phyloP scores from a whole-genome alignment of 192 early-diverging fungal genomes.

The Cetraspora pellucida region DNA sequence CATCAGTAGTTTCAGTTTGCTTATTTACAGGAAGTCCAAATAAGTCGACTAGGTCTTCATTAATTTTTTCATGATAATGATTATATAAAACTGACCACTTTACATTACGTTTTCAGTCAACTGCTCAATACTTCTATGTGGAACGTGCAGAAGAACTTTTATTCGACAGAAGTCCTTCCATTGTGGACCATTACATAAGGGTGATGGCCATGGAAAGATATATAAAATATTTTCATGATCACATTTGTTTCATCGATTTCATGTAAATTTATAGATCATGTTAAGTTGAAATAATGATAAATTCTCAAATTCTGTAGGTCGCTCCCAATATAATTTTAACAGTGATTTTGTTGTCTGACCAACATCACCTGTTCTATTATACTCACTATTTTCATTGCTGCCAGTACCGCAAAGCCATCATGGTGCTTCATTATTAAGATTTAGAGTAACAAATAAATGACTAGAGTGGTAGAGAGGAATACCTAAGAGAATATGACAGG shows the following conservation, averaged over 20 bases:
- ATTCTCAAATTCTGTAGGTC: background rate
- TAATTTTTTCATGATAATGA: background rate
- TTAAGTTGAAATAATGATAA: no score
- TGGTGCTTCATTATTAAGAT: background rate
- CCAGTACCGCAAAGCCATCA: background rate
- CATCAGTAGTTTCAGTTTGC: background rate
- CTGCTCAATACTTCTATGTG: background rate
- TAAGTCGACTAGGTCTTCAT: background rate
- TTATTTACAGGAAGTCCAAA: background rate
- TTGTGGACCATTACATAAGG: background rate
- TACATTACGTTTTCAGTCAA: no score
- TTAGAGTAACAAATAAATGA: background rate
- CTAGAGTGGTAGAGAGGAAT: no score
- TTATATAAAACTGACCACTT: no score
- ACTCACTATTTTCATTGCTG: background rate
- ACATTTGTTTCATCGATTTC: background rate
- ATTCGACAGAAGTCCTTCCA: background rate
- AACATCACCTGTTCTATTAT: no score
- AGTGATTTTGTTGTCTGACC: background rate
- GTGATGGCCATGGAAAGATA: background rate
- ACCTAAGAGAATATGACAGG: no score
- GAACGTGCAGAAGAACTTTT: constrained; percentile 2
- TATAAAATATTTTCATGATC: background rate
- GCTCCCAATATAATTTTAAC: background rate
- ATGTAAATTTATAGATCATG: no score